Conservation (phyloP, 2,329 filamentous ascomycete genomes). For the Xylariomycetidae sp. region DNA sequence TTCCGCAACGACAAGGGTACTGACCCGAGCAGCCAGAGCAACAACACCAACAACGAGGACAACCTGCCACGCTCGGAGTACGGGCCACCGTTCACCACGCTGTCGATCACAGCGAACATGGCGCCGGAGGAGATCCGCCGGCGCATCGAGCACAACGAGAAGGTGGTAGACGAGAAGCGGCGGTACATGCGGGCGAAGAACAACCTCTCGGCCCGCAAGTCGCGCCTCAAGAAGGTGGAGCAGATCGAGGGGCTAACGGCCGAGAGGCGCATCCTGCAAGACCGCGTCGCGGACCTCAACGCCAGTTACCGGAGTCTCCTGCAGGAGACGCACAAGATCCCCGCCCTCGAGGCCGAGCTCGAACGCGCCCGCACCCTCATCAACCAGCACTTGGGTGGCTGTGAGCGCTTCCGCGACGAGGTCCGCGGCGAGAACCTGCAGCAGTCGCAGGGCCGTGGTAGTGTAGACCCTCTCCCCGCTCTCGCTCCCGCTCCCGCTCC, state of each 20-base stretch:
- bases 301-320: too few relatives aligned
- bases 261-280: too few relatives aligned
- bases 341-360: too few relatives aligned
- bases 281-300: too few relatives aligned
- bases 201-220: constrained; percentile 5
- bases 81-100: constrained; percentile 6
- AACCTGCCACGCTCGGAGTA: constrained; percentile 4
- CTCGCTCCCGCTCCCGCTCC: too few relatives aligned
- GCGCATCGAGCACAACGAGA: constrained; percentile 2
- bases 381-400: too few relatives aligned
- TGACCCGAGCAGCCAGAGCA: neutral
- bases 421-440: too few relatives aligned
- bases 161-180: constrained; percentile 2
- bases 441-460: too few relatives aligned
- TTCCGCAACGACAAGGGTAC: too few relatives aligned
- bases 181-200: constrained; percentile 5
- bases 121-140: neutral
- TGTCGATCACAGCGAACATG: constrained; percentile 3
- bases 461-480: too few relatives aligned
- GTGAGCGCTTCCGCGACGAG: too few relatives aligned
- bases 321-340: too few relatives aligned
- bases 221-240: constrained; percentile 3
- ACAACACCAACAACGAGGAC: constrained; percentile 1
- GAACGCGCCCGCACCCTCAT: neutral
- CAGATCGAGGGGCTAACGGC: constrained; percentile 2